Evolutionary conservation across 768 basidiomycete species (phyloP).

Genomic region (Mycena rosella): DNA sequence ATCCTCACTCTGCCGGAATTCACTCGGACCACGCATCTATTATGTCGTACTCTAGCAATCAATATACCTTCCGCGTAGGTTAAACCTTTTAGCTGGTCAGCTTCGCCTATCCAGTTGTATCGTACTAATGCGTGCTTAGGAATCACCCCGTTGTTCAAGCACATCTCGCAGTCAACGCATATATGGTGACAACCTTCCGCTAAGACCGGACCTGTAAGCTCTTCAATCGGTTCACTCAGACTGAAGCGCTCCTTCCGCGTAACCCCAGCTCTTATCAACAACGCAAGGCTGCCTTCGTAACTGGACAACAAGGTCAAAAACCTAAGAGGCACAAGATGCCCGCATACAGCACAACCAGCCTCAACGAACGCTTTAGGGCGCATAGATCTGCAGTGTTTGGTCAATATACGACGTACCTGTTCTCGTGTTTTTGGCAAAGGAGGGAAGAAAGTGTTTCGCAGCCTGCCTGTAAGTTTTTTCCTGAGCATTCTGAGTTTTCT

Average conservation of each 20-base stretch:
- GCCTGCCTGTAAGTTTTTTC: neutral
- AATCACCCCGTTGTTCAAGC: neutral
- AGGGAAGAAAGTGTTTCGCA: neutral
- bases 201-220: neutral
- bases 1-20: constrained; percentile 43
- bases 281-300: neutral
- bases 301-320: neutral
- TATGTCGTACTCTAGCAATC: neutral
- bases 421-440: neutral
- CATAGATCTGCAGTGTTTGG: neutral
- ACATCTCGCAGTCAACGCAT: constrained; percentile 8
- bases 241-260: neutral
- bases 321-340: neutral
- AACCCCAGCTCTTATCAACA: neutral
- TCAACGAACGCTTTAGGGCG: neutral
- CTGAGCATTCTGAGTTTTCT: no score
- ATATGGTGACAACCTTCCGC: neutral
- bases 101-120: constrained; percentile 30
- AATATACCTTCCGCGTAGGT: constrained; percentile 12
- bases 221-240: neutral
- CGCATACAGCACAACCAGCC: constrained; percentile 9
- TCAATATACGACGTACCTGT: neutral
- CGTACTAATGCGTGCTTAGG: constrained; percentile 21
- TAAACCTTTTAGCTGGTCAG: constrained; percentile 19
- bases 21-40: constrained; percentile 42